Conservation (phyloP, 2,329 filamentous ascomycete genomes). For the Blastomyces percursus region DNA sequence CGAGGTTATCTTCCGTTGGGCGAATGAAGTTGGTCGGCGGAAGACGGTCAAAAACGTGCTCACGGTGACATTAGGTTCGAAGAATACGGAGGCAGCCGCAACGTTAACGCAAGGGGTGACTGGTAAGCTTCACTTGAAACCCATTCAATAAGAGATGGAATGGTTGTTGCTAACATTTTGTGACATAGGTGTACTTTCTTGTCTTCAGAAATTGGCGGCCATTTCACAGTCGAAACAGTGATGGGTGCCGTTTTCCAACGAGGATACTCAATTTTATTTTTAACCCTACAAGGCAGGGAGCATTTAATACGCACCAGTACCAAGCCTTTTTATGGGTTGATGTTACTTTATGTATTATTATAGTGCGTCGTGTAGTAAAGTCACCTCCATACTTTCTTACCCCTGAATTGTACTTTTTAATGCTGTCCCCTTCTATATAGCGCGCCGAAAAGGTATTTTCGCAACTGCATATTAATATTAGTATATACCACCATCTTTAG, state of each 20-base stretch:
- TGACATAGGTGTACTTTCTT: conserved; percentile 40
- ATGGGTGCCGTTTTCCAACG: neutral
- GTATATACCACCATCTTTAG: neutral
- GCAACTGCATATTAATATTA: neutral
- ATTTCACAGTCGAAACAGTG: conserved; percentile 12
- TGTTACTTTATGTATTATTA: neutral
- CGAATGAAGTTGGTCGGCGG: conserved; percentile 58
- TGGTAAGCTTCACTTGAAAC: conserved; percentile 45
- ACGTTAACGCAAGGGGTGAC: conserved; percentile 87
- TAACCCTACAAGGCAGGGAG: neutral
- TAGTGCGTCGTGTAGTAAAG: neutral
- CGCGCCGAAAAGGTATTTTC: neutral
- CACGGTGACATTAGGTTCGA: conserved; percentile 74
- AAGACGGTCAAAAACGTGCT: conserved; percentile 57
- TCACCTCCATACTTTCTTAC: neutral
- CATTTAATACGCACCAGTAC: neutral
- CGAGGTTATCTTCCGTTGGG: conserved; percentile 90
- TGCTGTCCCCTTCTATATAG: neutral
- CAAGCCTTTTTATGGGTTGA: neutral
- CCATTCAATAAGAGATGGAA: neutral
- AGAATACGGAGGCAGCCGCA: conserved; percentile 76
- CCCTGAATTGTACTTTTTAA: neutral
- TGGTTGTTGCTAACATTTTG: conserved; percentile 1
- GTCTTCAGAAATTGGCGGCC: conserved; percentile 42
- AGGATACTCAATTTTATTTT: neutral